Base-by-base conservation (phyloP, 805 yeast genomes). In the Kuraishia capsulata region DNA sequence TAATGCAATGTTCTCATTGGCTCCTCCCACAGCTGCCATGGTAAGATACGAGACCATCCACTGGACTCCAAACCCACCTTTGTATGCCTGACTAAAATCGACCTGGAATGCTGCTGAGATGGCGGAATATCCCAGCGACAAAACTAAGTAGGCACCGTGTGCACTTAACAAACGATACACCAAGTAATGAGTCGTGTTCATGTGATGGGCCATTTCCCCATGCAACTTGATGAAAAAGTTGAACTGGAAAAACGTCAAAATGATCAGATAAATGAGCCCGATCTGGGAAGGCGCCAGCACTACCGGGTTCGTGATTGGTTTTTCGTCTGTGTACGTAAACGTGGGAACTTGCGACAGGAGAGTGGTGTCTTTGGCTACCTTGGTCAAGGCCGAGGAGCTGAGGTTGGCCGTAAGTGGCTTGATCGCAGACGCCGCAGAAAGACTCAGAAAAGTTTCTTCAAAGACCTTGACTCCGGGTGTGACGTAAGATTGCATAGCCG, bases 21-120 rank as follows among this genome's bases (percentile, higher is more conserved):
- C 78, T 33, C 81, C 74, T 42, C 94, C 94, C 26, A 82, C 81
- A 1, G 89, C 85, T 44, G 76, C 61, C 85, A 84, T 78, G 5
- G 85, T 71, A 36, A 84, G 47, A 53, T 63, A 84, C 5, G 78
- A 67, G 25, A 76, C 47, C 73, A 80, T 69, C 94, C 94, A 85
- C 44, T 71, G 73, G 1, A 83, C 78, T 30, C 84, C 68, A 56
- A 83, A 83, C 0, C 94, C 94, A 6, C 77, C 73, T 23, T 57
- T 64, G 61, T 75, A 82, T 0, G 84, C 59, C 2, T 39, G 49
- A 11, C 73, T 67, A 52, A 79, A 71, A 47, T 75, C 71, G 23
- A 81, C 67, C 49, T 81, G 86, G 64, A 76, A 78, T 1, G 84
- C 85, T 14, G 81, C 71, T 29, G 84, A 69, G 4, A 84, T 75